These are phyloP conservation scores for Verticillium dahliae DNA, from an alignment of 2,329 filamentous ascomycete genomes.

Conservation along the genomic window DNA sequence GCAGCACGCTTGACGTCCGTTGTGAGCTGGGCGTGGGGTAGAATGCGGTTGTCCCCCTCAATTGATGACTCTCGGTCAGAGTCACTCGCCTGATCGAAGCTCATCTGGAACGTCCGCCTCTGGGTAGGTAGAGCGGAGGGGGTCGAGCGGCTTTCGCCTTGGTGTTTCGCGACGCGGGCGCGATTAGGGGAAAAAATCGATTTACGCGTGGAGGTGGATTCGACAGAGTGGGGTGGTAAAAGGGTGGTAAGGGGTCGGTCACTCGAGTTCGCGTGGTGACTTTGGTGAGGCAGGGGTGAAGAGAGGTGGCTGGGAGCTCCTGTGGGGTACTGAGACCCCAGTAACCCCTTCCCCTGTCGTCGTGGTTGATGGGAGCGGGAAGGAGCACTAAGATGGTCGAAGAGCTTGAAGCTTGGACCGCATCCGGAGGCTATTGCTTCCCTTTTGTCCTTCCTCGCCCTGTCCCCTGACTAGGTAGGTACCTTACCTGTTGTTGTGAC, in stretches of 20 bases:
- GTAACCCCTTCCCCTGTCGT: slow-evolving; percentile 7
- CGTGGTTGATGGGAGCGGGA: not conserved
- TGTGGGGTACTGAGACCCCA: slow-evolving; percentile 14
- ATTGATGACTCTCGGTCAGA: not conserved
- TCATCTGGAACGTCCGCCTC: not conserved
- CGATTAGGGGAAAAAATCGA: not conserved
- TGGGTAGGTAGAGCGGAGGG: not conserved
- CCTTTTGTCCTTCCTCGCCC: too few species aligned
- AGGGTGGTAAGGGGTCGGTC: not conserved
- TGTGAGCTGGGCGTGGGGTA: not conserved
- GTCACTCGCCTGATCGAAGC: not conserved
- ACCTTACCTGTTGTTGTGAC: too few species aligned
- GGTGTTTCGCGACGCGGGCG: not conserved
- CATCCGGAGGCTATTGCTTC: too few species aligned
- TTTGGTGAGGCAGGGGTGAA: not conserved
- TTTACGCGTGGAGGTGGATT: not conserved
- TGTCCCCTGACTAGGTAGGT: too few species aligned
- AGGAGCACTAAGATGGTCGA: not conserved
- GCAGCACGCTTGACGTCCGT: not conserved
- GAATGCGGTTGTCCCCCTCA: not conserved
- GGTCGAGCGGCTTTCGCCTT: not conserved
- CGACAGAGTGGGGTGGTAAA: not conserved
- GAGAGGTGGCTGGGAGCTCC: slow-evolving; percentile 6
- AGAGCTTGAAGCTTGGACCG: not conserved
- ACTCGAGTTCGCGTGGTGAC: too few species aligned